Conservation (phyloP, 495 filamentous ascomycete species). For the Xylaria castorea region DNA sequence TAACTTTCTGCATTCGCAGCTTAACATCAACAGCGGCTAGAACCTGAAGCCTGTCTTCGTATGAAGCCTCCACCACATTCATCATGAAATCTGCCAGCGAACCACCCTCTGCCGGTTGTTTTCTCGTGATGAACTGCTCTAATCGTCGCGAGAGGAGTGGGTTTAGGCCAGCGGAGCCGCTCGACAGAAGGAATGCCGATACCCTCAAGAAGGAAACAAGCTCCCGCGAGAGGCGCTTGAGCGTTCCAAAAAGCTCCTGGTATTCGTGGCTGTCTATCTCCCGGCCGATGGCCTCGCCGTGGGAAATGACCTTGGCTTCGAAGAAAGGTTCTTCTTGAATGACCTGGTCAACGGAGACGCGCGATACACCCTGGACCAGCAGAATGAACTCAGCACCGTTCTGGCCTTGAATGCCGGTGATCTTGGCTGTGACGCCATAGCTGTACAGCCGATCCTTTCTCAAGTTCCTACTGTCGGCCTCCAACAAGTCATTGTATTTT, state of each 20-base stretch:
- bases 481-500: constrained; percentile 64
- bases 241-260: constrained; percentile 72
- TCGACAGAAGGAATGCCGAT: constrained; percentile 73
- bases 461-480: constrained; percentile 55
- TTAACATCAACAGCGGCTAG: constrained; percentile 77
- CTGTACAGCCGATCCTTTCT: constrained; percentile 75
- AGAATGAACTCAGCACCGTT: constrained; percentile 79
- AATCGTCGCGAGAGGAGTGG: constrained; percentile 84
- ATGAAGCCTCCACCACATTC: constrained; percentile 80
- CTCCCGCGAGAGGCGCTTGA: constrained; percentile 84
- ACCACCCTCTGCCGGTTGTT: constrained; percentile 79
- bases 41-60: constrained; percentile 88
- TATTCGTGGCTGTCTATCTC: constrained; percentile 36
- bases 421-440: constrained; percentile 80
- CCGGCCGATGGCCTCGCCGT: constrained; percentile 39
- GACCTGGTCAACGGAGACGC: constrained; percentile 77
- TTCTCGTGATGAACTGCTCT: constrained; percentile 81
- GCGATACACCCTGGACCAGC: constrained; percentile 81
- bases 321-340: constrained; percentile 83
- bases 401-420: constrained; percentile 81
- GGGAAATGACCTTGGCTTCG: constrained; percentile 70
- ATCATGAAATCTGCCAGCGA: constrained; percentile 95
- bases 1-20: constrained; percentile 76
- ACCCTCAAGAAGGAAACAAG: constrained; percentile 79
- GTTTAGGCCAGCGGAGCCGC: constrained; percentile 67